These are phyloP conservation scores for Davidsoniella neocaledoniae DNA, from an alignment of 2,329 filamentous ascomycete species.

Conservation along the genomic window DNA sequence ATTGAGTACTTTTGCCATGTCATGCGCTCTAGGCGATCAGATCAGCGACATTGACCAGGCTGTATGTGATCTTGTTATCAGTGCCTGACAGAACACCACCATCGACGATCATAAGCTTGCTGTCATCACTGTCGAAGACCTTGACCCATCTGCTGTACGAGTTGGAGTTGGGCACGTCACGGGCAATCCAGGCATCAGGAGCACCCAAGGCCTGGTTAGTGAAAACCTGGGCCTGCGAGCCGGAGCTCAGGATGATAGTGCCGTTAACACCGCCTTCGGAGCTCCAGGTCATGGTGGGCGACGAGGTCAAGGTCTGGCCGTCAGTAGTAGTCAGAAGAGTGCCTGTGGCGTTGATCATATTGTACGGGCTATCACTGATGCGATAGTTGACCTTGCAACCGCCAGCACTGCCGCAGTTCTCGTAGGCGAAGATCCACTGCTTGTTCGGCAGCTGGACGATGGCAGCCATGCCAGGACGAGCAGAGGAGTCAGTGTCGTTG, in stretches of 20 bases:
- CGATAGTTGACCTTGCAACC: slow-evolving; percentile 30
- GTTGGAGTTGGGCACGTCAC: slow-evolving; percentile 20
- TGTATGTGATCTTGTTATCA: slow-evolving; percentile 26
- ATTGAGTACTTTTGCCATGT: neutral
- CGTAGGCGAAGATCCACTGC: slow-evolving; percentile 47
- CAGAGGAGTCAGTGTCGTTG: slow-evolving; percentile 33
- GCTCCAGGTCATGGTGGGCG: slow-evolving; percentile 29
- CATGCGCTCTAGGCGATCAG: slow-evolving; percentile 7
- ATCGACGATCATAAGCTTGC: slow-evolving; percentile 26
- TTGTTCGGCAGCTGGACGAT: slow-evolving; percentile 40
- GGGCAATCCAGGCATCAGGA: slow-evolving; percentile 22
- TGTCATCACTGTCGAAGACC: slow-evolving; percentile 21
- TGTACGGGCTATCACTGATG: slow-evolving; percentile 22
- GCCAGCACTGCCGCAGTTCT: slow-evolving; percentile 35
- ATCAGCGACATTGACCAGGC: slow-evolving; percentile 17
- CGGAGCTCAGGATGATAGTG: slow-evolving; percentile 27
- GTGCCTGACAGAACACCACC: slow-evolving; percentile 29
- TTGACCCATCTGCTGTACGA: slow-evolving; percentile 24
- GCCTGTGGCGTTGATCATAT: slow-evolving; percentile 21
- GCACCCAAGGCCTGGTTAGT: slow-evolving; percentile 26
- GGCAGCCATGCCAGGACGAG: slow-evolving; percentile 52
- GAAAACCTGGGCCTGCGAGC: slow-evolving; percentile 22
- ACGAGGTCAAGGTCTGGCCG: slow-evolving; percentile 19
- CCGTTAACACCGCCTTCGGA: slow-evolving; percentile 27
- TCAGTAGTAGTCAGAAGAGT: slow-evolving; percentile 19